A percentile compares a stretch with the other conserved stretches of the same genome.
Conservation (phyloP, 2,329 filamentous ascomycete genomes). For the Hortaea sp. region DNA sequence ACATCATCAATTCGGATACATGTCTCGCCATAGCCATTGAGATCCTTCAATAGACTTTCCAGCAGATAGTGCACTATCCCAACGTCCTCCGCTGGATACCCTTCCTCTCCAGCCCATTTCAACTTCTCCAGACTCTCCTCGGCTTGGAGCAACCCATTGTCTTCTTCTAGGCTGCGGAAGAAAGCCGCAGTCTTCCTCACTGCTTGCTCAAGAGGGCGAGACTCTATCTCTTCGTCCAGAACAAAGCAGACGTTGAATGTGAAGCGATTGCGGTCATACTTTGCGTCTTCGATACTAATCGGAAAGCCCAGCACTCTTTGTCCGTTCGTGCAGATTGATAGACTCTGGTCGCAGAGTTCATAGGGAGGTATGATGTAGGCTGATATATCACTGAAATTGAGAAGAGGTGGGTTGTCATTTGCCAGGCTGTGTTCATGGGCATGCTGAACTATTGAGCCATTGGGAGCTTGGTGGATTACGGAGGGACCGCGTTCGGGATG, state of each 20-base stretch:
- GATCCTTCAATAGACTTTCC: conserved; percentile 78
- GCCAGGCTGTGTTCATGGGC: conserved; percentile 3
- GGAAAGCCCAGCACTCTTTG: conserved; percentile 81
- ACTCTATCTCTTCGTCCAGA: conserved; percentile 58
- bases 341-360: conserved; percentile 85
- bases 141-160: conserved; percentile 70
- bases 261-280: conserved; percentile 77
- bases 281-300: conserved; percentile 68
- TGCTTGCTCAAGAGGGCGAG: conserved; percentile 61
- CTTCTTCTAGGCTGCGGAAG: conserved; percentile 83
- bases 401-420: conserved; percentile 8
- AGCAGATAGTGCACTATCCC: conserved; percentile 57
- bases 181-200: conserved; percentile 76
- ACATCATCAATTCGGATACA: conserved; percentile 16
- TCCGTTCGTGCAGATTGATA: conserved; percentile 65
- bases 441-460: conserved; percentile 12
- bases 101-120: conserved; percentile 18
- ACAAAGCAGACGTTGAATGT: conserved; percentile 97
- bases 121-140: conserved; percentile 34
- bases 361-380: conserved; percentile 92
- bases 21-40: conserved; percentile 96
- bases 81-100: conserved; percentile 17
- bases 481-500: conserved; percentile 40
- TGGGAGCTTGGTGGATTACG: conserved; percentile 23
- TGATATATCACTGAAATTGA: conserved; percentile 64